Conservation (phyloP, 2,329 filamentous ascomycete species). For the Calonectria crousiana region DNA sequence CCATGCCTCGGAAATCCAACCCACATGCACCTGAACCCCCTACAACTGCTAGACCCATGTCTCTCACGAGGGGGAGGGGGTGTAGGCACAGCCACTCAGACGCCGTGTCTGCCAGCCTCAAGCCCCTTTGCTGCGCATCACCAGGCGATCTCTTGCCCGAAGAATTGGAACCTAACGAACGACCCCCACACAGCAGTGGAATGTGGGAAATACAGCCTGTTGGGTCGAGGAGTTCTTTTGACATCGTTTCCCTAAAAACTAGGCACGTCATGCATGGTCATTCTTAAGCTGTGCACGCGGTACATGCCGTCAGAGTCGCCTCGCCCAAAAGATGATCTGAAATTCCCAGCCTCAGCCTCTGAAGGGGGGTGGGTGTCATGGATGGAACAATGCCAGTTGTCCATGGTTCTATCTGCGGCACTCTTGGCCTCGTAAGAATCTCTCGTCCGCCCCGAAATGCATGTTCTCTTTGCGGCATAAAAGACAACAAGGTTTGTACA, state of each 20-base stretch:
- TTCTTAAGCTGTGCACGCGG: neutral
- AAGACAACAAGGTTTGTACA: constrained; percentile 13
- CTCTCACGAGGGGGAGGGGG: constrained; percentile 24
- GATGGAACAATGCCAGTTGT: constrained; percentile 39
- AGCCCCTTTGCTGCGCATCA: constrained; percentile 24
- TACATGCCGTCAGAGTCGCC: constrained; percentile 19
- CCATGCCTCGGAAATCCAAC: constrained; percentile 27
- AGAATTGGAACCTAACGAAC: constrained; percentile 33
- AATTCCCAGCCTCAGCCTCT: constrained; percentile 8
- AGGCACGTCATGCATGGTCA: constrained; percentile 15
- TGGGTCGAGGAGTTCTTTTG: neutral
- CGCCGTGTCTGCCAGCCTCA: constrained; percentile 23
- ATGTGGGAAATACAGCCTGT: neutral
- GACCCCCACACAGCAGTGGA: constrained; percentile 21
- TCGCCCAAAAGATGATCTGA: neutral
- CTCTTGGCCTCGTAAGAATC: constrained; percentile 25
- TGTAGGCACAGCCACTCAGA: constrained; percentile 36
- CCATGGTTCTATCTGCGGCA: constrained; percentile 32
- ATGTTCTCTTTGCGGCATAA: constrained; percentile 34
- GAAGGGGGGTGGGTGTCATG: constrained; percentile 23
- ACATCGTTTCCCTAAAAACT: neutral
- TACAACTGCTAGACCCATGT: constrained; percentile 1
- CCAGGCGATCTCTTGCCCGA: constrained; percentile 31
- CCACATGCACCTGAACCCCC: constrained; percentile 26
- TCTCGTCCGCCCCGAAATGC: constrained; percentile 30